Percentiles rank a stretch among this genome's conserved stretches.
Evolutionary conservation across 805 yeast species (phyloP).

Genomic region (Metschnikowia santaceciliae): DNA sequence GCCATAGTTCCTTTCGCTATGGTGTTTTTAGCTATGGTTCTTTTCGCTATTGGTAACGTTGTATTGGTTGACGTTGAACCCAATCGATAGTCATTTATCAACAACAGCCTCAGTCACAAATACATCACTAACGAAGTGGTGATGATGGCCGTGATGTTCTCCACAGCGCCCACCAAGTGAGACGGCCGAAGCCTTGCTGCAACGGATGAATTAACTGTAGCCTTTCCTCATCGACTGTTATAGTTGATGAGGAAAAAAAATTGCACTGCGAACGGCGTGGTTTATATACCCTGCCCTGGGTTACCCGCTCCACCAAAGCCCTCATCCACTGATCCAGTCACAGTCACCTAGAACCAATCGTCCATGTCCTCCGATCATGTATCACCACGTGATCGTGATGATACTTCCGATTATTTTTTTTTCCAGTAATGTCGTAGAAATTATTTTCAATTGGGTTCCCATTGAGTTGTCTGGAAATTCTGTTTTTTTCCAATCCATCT

Average conservation of each 20-base stretch:
- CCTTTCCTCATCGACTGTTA: conserved; percentile 56
- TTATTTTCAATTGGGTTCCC: too few relatives aligned
- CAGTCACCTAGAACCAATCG: too few relatives aligned
- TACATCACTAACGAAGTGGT: conserved; percentile 48
- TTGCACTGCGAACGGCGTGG: not conserved
- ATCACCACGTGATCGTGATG: too few relatives aligned
- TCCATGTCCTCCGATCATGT: too few relatives aligned
- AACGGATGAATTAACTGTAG: conserved; percentile 36
- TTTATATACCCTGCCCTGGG: conserved; percentile 10
- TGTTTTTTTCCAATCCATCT: too few relatives aligned
- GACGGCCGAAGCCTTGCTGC: conserved; percentile 25
- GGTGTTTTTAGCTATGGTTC: not conserved
- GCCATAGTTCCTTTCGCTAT: not conserved
- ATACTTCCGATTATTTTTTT: too few relatives aligned
- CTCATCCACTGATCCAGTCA: too few relatives aligned
- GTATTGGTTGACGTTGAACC: too few relatives aligned
- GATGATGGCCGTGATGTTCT: conserved; percentile 46
- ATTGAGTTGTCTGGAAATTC: too few relatives aligned
- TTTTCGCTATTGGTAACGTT: too few relatives aligned
- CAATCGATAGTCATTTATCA: conserved; percentile 2
- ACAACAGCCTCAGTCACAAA: conserved; percentile 35
- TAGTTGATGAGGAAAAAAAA: conserved; percentile 45
- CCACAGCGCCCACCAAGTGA: conserved; percentile 47
- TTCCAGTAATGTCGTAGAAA: too few relatives aligned
- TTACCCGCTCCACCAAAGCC: conserved; percentile 6